These are phyloP conservation scores for Podospora sp. DNA, from an alignment of 495 filamentous ascomycete species.

Conservation along the genomic window DNA sequence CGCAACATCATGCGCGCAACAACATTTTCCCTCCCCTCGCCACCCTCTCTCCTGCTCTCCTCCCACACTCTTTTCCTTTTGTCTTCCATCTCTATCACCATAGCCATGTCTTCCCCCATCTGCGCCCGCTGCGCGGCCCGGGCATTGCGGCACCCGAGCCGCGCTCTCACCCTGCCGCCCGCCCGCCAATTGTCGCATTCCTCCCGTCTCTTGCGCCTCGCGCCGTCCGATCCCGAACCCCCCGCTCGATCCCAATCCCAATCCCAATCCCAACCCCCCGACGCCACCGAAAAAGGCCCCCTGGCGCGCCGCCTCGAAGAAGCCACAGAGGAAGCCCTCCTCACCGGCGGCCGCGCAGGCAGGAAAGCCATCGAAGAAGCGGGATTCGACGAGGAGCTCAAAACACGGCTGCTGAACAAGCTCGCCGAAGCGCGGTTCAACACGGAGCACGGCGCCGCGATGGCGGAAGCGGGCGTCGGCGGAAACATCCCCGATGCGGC, in stretches of 20 bases:
- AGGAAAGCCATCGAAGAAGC: constrained; percentile 78
- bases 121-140: constrained; percentile 16
- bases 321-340: constrained; percentile 78
- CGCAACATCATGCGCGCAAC: neutral
- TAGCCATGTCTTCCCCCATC: constrained; percentile 20
- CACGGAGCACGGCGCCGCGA: constrained; percentile 67
- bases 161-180: neutral
- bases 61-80: neutral
- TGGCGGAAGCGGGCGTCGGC: constrained; percentile 63
- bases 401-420: constrained; percentile 70
- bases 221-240: neutral
- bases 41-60: neutral
- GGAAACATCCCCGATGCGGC: constrained; percentile 54
- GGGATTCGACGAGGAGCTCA: constrained; percentile 86
- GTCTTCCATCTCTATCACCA: neutral
- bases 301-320: constrained; percentile 75
- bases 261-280: neutral
- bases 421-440: constrained; percentile 71
- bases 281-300: constrained; percentile 53
- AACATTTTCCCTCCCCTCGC: neutral
- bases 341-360: constrained; percentile 70
- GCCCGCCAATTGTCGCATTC: constrained; percentile 8
- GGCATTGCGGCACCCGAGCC: constrained; percentile 10
- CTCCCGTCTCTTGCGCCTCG: neutral
- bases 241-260: neutral